Conservation (phyloP, 2,329 filamentous ascomycete genomes). For the Monilinia polystroma region DNA sequence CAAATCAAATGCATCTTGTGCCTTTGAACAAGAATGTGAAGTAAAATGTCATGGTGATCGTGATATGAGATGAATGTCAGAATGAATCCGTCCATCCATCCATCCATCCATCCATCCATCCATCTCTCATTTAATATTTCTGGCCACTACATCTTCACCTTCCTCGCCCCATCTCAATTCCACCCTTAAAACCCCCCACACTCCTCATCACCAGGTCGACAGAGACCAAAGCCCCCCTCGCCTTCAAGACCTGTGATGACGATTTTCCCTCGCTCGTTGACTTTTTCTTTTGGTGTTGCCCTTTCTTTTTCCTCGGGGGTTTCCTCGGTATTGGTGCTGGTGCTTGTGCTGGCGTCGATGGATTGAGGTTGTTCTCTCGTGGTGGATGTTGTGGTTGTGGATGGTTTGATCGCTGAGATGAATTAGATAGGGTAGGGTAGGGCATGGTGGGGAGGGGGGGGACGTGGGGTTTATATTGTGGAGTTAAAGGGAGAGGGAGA, state of each 20-base stretch:
- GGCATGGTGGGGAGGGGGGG: not conserved
- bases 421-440: not conserved
- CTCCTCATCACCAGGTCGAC: slow-evolving; percentile 18
- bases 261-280: slow-evolving; percentile 26
- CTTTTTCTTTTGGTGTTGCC: not conserved
- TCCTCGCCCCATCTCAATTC: not conserved
- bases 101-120: too few species aligned
- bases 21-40: too few species aligned
- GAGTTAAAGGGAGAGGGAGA: not conserved
- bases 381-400: too few species aligned
- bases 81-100: too few species aligned
- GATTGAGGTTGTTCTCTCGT: slow-evolving; percentile 22
- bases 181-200: slow-evolving; percentile 18
- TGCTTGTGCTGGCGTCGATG: not conserved
- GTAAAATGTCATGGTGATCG: too few species aligned
- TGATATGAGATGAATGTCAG: too few species aligned
- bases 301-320: not conserved
- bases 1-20: too few species aligned
- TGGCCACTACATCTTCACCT: too few species aligned
- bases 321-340: not conserved
- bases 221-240: slow-evolving; percentile 18
- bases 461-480: too few species aligned
- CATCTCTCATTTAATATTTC: too few species aligned
- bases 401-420: not conserved
- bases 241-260: slow-evolving; percentile 17